These are phyloP conservation scores for Penicillium sp. DNA, from an alignment of 2,329 filamentous ascomycete species.

Conservation along the genomic window DNA sequence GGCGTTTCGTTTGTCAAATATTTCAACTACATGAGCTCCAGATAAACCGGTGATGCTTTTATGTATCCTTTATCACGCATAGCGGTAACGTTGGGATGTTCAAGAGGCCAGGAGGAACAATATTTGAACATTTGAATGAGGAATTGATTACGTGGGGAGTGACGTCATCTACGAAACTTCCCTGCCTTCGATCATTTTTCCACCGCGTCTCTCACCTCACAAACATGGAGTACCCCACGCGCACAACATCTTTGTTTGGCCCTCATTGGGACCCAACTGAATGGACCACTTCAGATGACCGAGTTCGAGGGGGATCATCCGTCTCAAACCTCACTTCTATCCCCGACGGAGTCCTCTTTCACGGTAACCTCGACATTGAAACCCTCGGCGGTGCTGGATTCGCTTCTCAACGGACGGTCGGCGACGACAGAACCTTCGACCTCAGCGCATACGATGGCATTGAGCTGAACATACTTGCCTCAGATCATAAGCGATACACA, in stretches of 20 bases:
- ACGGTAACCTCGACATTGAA: constrained; percentile 70
- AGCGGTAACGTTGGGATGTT: too few species aligned
- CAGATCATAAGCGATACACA: constrained; percentile 70
- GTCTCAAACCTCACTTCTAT: constrained; percentile 51
- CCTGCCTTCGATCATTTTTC: background rate
- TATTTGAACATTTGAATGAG: too few species aligned
- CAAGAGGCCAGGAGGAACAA: too few species aligned
- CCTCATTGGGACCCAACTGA: constrained; percentile 24
- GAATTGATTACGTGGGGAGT: background rate
- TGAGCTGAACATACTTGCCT: constrained; percentile 51
- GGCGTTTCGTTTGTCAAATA: too few species aligned
- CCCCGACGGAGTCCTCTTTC: constrained; percentile 55
- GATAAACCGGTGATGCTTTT: too few species aligned
- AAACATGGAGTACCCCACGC: constrained; percentile 1
- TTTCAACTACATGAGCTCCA: too few species aligned
- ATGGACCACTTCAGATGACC: constrained; percentile 75
- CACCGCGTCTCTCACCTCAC: background rate
- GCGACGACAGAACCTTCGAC: constrained; percentile 62
- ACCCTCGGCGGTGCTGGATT: constrained; percentile 81
- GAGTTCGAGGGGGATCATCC: constrained; percentile 74
- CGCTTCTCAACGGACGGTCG: constrained; percentile 71
- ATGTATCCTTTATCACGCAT: too few species aligned
- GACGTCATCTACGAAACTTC: background rate
- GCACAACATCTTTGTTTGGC: background rate
- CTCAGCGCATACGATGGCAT: constrained; percentile 65